Base-by-base conservation (phyloP, 1,139 yeast genomes). In the Sugiyamaella sp. region DNA sequence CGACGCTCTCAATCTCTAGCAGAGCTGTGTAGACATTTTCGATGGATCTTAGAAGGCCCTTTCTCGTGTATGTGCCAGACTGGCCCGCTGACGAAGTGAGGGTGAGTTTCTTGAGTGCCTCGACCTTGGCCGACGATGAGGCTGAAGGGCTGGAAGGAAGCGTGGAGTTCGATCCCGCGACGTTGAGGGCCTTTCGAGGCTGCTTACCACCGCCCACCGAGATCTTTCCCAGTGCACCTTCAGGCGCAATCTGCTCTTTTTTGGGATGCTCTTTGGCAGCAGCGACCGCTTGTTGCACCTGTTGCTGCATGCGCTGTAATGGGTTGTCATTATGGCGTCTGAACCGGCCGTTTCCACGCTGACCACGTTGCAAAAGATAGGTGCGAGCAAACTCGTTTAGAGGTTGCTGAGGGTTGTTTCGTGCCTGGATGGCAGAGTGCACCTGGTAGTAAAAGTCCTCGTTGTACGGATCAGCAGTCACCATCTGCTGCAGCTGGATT, bases 371-470 rank as follows among this genome's bases (percentile, higher is more conserved):
- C 66, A 89, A 95, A 70, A 93, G 77, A 67, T 95, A 91, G n/a
- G 96, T 95, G 68, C 89, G 90, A 14, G 97, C 97, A 75, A 91
- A 86, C 22, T 89, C 83, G 73, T 73, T 81, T 71, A 70, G 66
- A 27, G 72, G 73, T 56, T 71, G 73, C 49, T 68, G 67, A 27
- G 73, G 79, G 72, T 74, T 79, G 66, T 74, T 77, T 72, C 73
- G 74, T 76, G 61, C 83, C 76, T 85, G 95, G 66, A 93, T 81
- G 46, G 93, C 90, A 67, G 91, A 88, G 73, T 83, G 89, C 40
- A 95, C 97, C 71, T 93, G 98, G 66, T 88, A 90, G 69, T 93
- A 93, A 66, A 93, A 95, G 74, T 95, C 99, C 71, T 93, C 99
- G 66, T 89, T 90, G 71, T 88, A 89, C 9, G 99, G 99, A 70